Evolutionary conservation across 1,139 yeast species (phyloP).

Genomic region (Eremothecium cymbalariae): DNA sequence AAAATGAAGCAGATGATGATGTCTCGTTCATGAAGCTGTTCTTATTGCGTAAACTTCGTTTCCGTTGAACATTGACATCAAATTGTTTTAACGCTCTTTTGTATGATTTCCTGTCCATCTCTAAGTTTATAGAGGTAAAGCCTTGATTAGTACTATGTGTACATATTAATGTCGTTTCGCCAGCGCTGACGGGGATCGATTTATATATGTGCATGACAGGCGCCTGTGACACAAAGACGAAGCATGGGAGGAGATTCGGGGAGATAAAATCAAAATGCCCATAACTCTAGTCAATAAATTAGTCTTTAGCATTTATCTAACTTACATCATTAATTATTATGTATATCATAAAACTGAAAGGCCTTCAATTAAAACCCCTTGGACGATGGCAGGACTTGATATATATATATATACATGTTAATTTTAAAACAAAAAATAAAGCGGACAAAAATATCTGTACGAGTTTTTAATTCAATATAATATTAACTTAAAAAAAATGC

Average conservation of each 20-base stretch:
- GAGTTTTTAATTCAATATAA: background rate
- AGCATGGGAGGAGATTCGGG: no score
- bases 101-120: constrained; percentile 3
- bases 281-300: no score
- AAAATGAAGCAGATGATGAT: constrained; percentile 1
- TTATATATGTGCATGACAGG: no score
- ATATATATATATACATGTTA: background rate
- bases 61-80: constrained; percentile 5
- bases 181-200: no score
- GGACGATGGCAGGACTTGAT: background rate
- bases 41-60: constrained; percentile 4
- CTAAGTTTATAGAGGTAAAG: no score
- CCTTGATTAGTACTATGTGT: no score
- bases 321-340: constrained; percentile 5
- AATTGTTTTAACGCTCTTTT: constrained; percentile 5
- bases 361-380: background rate
- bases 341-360: constrained; percentile 2
- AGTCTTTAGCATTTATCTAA: no score
- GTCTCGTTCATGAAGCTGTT: constrained; percentile 4
- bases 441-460: background rate
- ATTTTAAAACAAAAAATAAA: background rate
- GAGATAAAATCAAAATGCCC: no score
- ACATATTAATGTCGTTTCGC: no score
- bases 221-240: constrained; percentile 1
- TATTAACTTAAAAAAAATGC: no score